phyloP scores from a whole-genome alignment of 2,329 filamentous ascomycete species.

The Dothistroma pini region DNA sequence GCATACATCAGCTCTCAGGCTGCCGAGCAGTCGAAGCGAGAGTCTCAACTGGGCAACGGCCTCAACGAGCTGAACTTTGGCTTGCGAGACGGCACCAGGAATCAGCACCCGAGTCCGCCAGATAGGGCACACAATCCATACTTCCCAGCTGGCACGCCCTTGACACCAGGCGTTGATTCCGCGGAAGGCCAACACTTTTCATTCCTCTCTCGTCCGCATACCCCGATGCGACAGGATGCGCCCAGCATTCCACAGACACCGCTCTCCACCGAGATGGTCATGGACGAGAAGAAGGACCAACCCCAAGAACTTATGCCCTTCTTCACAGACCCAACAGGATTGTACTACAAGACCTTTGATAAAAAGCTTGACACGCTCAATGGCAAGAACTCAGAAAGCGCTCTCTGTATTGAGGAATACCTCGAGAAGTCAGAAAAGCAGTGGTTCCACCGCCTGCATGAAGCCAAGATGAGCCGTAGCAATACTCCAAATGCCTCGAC shows the following conservation, averaged over 20 bases:
- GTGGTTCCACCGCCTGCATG: conserved; percentile 59
- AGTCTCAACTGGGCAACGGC: conserved; percentile 25
- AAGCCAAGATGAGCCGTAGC: conserved; percentile 55
- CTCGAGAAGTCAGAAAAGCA: conserved; percentile 63
- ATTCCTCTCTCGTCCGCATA: conserved; percentile 29
- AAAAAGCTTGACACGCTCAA: conserved; percentile 54
- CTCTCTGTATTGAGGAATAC: conserved; percentile 63
- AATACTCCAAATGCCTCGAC: conserved; percentile 32
- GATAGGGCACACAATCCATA: conserved; percentile 21
- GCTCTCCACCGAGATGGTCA: conserved; percentile 55
- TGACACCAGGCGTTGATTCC: conserved; percentile 21
- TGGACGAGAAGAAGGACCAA: conserved; percentile 59
- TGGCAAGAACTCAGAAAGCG: conserved; percentile 55
- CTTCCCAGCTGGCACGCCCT: conserved; percentile 20
- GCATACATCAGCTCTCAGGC: conserved; percentile 32
- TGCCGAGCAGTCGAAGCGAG: conserved; percentile 33
- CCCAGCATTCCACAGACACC: conserved; percentile 29
- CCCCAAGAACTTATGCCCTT: conserved; percentile 65
- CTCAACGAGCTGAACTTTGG: conserved; percentile 30
- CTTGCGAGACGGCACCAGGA: conserved; percentile 29
- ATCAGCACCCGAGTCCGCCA: conserved; percentile 15
- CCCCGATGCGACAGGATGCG: conserved; percentile 23
- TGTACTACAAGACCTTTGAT: conserved; percentile 58
- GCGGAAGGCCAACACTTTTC: conserved; percentile 25
- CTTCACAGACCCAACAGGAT: conserved; percentile 62